Evolutionary conservation across 352 stramenopile species (phyloP).

Genomic region (Phytophthora tubulina): DNA sequence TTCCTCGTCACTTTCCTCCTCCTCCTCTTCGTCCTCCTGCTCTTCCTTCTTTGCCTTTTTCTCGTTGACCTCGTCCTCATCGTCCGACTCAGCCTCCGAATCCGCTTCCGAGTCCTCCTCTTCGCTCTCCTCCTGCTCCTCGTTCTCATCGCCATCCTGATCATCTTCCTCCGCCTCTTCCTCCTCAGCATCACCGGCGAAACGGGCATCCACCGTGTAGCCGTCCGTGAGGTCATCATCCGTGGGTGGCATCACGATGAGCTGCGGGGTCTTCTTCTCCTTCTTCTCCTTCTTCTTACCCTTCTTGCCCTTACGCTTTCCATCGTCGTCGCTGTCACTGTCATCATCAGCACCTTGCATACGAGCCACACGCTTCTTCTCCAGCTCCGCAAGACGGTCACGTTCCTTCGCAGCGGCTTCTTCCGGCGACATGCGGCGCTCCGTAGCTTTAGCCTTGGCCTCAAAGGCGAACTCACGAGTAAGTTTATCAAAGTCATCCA

Average conservation of each 20-base stretch:
- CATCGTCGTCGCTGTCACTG: constrained; percentile 65
- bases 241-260: constrained; percentile 82
- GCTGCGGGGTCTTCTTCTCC: constrained; percentile 59
- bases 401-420: constrained; percentile 94
- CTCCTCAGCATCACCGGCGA: constrained; percentile 52
- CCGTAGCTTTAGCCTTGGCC: constrained; percentile 93
- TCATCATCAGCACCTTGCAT: constrained; percentile 94
- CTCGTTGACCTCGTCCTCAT: constrained; percentile 46
- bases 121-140: constrained; percentile 58
- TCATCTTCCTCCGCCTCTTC: constrained; percentile 72
- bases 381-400: constrained; percentile 91
- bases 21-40: constrained; percentile 43
- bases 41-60: constrained; percentile 60
- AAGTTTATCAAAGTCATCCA: constrained; percentile 90
- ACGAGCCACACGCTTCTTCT: constrained; percentile 93
- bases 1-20: constrained; percentile 66
- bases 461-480: constrained; percentile 90
- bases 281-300: constrained; percentile 60
- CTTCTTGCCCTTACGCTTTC: constrained; percentile 58
- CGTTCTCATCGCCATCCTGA: constrained; percentile 60
- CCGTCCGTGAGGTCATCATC: constrained; percentile 93
- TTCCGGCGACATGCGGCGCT: constrained; percentile 95
- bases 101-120: constrained; percentile 56
- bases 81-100: constrained; percentile 58
- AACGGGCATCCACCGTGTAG: constrained; percentile 77